Conservation (phyloP, 176 grass and related monocot genomes). For the Metroxylon sagu region DNA sequence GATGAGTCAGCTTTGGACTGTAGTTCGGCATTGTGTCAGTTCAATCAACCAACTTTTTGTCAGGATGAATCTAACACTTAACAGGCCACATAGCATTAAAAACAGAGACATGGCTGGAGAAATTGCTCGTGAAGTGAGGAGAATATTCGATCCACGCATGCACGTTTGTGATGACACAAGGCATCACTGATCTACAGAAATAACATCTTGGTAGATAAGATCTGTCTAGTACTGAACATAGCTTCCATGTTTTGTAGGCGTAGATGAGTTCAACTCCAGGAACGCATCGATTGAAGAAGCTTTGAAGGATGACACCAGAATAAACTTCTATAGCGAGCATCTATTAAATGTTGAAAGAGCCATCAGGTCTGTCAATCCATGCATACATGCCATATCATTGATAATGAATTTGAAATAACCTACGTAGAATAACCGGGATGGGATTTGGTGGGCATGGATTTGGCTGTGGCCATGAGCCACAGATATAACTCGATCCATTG, state of each 20-base stretch:
- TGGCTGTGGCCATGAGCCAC: neutral
- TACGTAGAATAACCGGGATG: no score
- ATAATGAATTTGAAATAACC: no score
- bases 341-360: conserved; percentile 28
- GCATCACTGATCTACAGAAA: no score
- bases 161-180: no score
- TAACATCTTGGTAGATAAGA: neutral
- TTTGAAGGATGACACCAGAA: conserved; percentile 41
- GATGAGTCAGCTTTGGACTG: no score
- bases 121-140: no score
- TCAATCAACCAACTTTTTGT: neutral
- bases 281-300: conserved; percentile 37
- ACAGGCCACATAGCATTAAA: no score
- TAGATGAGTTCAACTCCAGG: conserved; percentile 25
- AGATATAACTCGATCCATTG: neutral
- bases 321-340: conserved; percentile 49
- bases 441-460: no score
- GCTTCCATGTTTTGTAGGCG: conserved; percentile 4
- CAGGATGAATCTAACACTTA: no score
- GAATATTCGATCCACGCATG: no score
- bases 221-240: neutral
- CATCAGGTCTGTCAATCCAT: conserved; percentile 35
- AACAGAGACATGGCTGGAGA: no score
- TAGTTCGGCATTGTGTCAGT: neutral
- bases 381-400: neutral